Conservation (phyloP, 192 early-diverging fungal species). For the Rhizophagus clarus region DNA sequence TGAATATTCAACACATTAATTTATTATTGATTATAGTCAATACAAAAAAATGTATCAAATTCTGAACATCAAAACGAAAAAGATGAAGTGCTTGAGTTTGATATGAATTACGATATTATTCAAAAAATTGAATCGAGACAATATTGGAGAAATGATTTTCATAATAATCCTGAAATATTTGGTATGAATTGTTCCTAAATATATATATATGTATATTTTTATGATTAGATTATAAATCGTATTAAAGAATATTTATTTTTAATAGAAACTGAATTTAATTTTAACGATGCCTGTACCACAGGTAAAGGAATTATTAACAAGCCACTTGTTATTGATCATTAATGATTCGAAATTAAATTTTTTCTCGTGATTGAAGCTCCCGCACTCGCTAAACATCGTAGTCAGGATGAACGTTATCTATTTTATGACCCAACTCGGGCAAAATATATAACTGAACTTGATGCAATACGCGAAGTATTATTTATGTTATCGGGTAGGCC, state of each 20-base stretch:
- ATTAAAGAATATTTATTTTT: background rate
- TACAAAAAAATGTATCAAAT: background rate
- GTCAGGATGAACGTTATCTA: slow-evolving; percentile 20
- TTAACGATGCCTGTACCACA: slow-evolving; percentile 27
- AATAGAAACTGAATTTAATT: slow-evolving; percentile 15
- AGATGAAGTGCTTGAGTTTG: background rate
- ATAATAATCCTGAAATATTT: background rate
- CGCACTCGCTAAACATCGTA: slow-evolving; percentile 13
- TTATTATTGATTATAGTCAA: slow-evolving; percentile 15
- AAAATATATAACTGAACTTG: slow-evolving; percentile 37
- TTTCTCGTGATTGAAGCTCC: slow-evolving; percentile 8
- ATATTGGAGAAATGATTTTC: slow-evolving; percentile 33
- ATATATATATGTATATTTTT: too few relatives aligned
- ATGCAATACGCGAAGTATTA: slow-evolving; percentile 42
- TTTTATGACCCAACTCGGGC: slow-evolving; percentile 19
- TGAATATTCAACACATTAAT: background rate
- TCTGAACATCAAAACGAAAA: background rate
- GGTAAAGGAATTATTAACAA: slow-evolving; percentile 15
- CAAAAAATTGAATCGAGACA: slow-evolving; percentile 26
- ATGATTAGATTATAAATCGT: background rate
- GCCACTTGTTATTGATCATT: background rate
- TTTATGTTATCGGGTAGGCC: slow-evolving; percentile 40
- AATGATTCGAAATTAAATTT: background rate
- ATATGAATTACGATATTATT: slow-evolving; percentile 27
- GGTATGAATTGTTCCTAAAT: background rate